Base-by-base conservation (phyloP, 495 filamentous ascomycete species). In the Hypoxylon intermedium region DNA sequence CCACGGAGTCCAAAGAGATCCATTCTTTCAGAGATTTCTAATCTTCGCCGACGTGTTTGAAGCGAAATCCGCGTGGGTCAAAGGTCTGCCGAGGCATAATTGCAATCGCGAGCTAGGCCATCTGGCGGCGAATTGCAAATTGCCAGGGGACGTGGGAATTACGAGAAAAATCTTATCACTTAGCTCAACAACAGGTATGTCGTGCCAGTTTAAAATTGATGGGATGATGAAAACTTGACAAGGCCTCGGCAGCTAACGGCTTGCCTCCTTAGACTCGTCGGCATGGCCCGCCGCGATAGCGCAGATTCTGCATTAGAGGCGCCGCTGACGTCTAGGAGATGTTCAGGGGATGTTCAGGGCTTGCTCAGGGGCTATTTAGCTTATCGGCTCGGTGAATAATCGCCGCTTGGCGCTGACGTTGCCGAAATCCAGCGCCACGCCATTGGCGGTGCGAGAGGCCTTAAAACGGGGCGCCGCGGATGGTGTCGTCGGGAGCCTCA, bases 41-140 rank as follows among this genome's bases (percentile, higher is more conserved):
- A 42, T 5, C 3, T 42, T 42, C 38, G 38, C 16, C 38, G 38
- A 42, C 13, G 38, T 23, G 38, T 42, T 18, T 18, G 38, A 42
- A 12, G 16, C 38, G 38, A 11, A 23, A 19, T 23, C 9, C 16
- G 16, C 38, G 38, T 42, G 38, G 38, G 38, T 42, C 38, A 18
- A 42, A 23, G 13, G 38, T 42, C 38, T 42, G 38, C 38, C 38
- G 38, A 42, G 38, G 38, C 38, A 42, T 42, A 33, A 33, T 33
- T 12, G n/a, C 7, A 12, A 7, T 3, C n/a, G n/a, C 30, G 30
- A 33, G 30, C 30, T 33, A 33, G n/a, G 30, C n/a, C 9, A 33
- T 33, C 30, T 33, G 9, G 30, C 30, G 30, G 30, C 30, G 30
- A 33, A 5, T 33, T 33, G 30, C 7, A 33, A 33, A 33, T 33